Base-by-base conservation (phyloP, 805 yeast species). In the Saccharomyces paradoxus region DNA sequence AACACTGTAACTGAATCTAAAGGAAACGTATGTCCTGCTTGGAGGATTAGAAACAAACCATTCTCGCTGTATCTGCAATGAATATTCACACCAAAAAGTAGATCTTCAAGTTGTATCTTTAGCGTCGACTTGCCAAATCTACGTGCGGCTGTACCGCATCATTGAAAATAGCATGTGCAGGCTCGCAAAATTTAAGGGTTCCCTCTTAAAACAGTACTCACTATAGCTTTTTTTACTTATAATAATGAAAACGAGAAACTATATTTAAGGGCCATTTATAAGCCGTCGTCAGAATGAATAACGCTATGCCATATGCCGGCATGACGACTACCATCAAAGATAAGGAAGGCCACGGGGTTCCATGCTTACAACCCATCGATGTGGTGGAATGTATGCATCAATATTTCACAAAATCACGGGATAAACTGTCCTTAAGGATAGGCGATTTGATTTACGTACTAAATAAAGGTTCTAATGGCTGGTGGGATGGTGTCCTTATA, bases 401-500 rank as follows among this genome's bases (percentile, higher is more conserved):
- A 17, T 17, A 37, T 21, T 37, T 37, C 24, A 37, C 13, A 5
- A 17, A 37, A 3, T 17, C 13, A 10, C 44, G 24, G 24, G 12
- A 37, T 21, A 37, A 37, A 21, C 41, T 65, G 50, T 56, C 59
- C 2, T 58, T 67, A 21, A 61, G 60, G 41, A 71, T 78, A n/a
- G 92, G 90, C 21, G 95, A 87, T 58, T 76, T 86, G 2, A 72
- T 89, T 1, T 80, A 84, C 60, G 94, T 89, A 13, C 65, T 87
- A n/a, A 66, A 77, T 14, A 86, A 85, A 56, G 74, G 81, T 14
- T 80, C 78, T 44, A 67, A 81, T 2, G 87, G 89, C 2, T 89
- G 96, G 96, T 88, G 95, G 94, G 96, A 89, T 67, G 96, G 96
- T 10, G 44, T 37, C 17, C 44, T 37, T 17, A 37, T 37, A 17